These are phyloP conservation scores for Echites panduratus DNA, from an alignment of 257 asterid genomes.

Conservation along the genomic window DNA sequence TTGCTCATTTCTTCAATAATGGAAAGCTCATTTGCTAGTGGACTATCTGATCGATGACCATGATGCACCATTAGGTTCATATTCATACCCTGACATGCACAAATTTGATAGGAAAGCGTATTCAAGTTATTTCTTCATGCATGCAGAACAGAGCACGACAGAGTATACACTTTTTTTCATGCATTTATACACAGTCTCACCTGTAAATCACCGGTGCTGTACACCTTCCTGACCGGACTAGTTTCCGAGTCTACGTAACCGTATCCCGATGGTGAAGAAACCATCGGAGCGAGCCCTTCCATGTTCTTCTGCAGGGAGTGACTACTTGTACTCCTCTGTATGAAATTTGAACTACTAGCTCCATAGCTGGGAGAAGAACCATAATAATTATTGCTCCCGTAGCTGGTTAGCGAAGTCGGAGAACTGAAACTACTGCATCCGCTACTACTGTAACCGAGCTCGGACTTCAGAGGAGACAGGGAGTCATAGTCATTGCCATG, in stretches of 20 bases:
- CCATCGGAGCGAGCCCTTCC: constrained; percentile 35
- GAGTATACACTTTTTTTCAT: background rate
- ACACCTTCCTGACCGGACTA: constrained; percentile 47
- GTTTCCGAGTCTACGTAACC: constrained; percentile 38
- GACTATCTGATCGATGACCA: constrained; percentile 34
- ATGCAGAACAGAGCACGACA: background rate
- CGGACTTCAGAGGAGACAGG: constrained; percentile 40
- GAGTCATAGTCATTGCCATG: constrained; percentile 43
- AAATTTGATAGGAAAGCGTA: background rate
- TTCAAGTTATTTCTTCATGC: constrained; percentile 1
- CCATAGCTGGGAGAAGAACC: constrained; percentile 62
- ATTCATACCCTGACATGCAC: constrained; percentile 31
- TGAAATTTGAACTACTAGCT: constrained; percentile 26
- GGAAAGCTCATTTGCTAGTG: constrained; percentile 49
- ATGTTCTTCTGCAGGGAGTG: constrained; percentile 49
- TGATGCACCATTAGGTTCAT: constrained; percentile 31
- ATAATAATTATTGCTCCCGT: constrained; percentile 21
- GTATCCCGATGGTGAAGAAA: constrained; percentile 36
- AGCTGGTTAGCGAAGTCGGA: constrained; percentile 37
- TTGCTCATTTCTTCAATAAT: constrained; percentile 81
- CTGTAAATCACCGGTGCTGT: constrained; percentile 65
- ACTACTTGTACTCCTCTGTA: constrained; percentile 65
- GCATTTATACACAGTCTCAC: constrained; percentile 20
- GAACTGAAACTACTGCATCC: constrained; percentile 73
- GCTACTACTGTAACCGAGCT: constrained; percentile 46